phyloP scores from a whole-genome alignment of 805 yeast genomes.

The Candida lessepsii region DNA sequence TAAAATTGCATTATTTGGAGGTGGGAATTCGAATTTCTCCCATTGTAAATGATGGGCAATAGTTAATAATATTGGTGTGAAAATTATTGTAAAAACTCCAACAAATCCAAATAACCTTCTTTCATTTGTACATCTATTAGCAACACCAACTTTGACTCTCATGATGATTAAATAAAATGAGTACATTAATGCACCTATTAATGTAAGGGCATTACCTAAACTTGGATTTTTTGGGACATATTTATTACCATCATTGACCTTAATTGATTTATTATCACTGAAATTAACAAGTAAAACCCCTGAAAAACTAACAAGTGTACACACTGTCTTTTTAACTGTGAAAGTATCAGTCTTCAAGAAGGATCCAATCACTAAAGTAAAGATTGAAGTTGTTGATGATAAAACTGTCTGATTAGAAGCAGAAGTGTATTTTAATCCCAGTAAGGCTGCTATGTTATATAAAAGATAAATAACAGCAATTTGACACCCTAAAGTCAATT shows the following conservation, averaged over 20 bases:
- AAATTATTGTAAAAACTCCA: conserved; percentile 41
- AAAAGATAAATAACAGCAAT: conserved; percentile 42
- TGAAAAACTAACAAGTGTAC: conserved; percentile 43
- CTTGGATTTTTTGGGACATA: conserved; percentile 36
- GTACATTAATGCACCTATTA: conserved; percentile 47
- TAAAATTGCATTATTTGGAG: conserved; percentile 31
- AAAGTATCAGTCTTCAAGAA: conserved; percentile 41
- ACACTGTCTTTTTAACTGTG: conserved; percentile 38
- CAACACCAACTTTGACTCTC: conserved; percentile 45
- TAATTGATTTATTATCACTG: conserved; percentile 25
- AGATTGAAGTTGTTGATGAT: conserved; percentile 51
- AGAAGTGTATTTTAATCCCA: conserved; percentile 48
- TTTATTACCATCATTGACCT: conserved; percentile 20
- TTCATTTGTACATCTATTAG: conserved; percentile 45
- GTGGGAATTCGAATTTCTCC: conserved; percentile 44
- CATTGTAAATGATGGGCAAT: conserved; percentile 36
- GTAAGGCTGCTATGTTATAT: conserved; percentile 41
- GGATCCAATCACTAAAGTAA: conserved; percentile 47
- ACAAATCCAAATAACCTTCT: conserved; percentile 46
- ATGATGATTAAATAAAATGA: conserved; percentile 45
- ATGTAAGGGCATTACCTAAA: conserved; percentile 46
- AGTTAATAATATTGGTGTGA: conserved; percentile 40
- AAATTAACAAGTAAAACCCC: conserved; percentile 49
- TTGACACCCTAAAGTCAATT: conserved; percentile 36
- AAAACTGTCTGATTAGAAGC: conserved; percentile 54